phyloP scores from a whole-genome alignment of 768 basidiomycete species.

The Phaffia australis region DNA sequence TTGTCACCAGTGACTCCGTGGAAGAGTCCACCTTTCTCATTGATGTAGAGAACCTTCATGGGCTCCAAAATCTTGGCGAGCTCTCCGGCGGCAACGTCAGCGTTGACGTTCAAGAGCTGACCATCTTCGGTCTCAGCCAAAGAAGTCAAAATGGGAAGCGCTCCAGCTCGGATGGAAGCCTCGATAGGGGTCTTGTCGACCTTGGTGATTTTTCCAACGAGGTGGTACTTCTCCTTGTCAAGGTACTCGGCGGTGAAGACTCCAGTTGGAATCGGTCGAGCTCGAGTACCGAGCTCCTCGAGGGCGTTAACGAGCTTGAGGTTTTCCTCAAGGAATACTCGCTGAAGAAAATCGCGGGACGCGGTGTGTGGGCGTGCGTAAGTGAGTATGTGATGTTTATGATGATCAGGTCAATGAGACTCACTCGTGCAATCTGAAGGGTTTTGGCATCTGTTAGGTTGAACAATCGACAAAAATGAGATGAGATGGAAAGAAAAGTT shows the following conservation, averaged over 20 bases:
- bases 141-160: conserved; percentile 87
- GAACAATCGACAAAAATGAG: neutral
- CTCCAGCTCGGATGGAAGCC: conserved; percentile 90
- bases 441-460: conserved; percentile 71
- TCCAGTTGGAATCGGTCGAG: conserved; percentile 92
- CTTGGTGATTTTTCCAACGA: conserved; percentile 88
- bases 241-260: conserved; percentile 97
- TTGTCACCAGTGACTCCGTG: conserved; percentile 97
- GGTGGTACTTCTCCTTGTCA: conserved; percentile 84
- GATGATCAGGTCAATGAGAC: conserved; percentile 13
- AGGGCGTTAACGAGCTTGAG: conserved; percentile 84
- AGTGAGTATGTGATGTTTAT: neutral
- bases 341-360: conserved; percentile 35
- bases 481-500: neutral
- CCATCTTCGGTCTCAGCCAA: conserved; percentile 89
- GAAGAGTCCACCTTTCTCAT: conserved; percentile 96
- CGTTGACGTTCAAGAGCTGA: conserved; percentile 98
- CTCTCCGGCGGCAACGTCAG: conserved; percentile 96
- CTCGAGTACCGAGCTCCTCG: conserved; percentile 88
- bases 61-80: conserved; percentile 96
- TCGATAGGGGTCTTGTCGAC: conserved; percentile 95
- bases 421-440: conserved; percentile 70
- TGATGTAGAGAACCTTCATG: conserved; percentile 94
- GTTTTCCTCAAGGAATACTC: conserved; percentile 96
- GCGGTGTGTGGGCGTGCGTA: no score